A percentile compares a stretch with the other conserved stretches of the same genome.
phyloP scores from a whole-genome alignment of 768 basidiomycete genomes.

The Mycena capillaripes region DNA sequence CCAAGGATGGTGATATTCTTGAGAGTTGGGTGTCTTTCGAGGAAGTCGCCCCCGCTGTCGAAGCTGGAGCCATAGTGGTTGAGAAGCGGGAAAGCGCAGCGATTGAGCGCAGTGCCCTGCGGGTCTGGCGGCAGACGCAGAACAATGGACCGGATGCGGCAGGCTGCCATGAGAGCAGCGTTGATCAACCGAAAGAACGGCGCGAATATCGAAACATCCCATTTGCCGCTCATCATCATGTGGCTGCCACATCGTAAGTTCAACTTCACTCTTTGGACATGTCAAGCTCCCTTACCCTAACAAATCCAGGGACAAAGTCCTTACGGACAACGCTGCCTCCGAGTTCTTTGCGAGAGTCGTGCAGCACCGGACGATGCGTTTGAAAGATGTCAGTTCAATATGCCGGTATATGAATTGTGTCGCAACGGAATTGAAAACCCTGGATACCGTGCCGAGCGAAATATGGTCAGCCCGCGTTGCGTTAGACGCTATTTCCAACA shows the following conservation, averaged over 20 bases:
- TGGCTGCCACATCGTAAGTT: not conserved
- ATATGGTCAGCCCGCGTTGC: not conserved
- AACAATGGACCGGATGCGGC: not conserved
- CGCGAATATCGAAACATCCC: not conserved
- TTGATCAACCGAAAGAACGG: conserved; percentile 15
- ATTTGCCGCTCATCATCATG: not conserved
- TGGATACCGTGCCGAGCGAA: not conserved
- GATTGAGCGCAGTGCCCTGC: not conserved
- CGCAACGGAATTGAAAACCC: conserved; percentile 5
- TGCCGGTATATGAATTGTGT: conserved; percentile 4
- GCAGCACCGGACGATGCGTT: conserved; percentile 1
- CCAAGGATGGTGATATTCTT: conserved; percentile 10
- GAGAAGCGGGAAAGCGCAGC: not conserved
- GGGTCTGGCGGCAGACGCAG: conserved; percentile 2
- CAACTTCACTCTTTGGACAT: not conserved
- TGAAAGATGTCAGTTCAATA: conserved; percentile 15
- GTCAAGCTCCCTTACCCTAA: not conserved
- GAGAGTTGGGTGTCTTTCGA: not conserved
- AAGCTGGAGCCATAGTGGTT: conserved; percentile 7
- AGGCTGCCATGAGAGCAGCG: not conserved
- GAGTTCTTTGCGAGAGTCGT: not conserved
- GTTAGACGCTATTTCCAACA: conserved; percentile 1
- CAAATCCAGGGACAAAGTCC: not conserved
- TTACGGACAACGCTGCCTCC: not conserved
- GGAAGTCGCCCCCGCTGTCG: not conserved